Conservation (phyloP, 495 filamentous ascomycete species). For the Neurospora sp. region DNA sequence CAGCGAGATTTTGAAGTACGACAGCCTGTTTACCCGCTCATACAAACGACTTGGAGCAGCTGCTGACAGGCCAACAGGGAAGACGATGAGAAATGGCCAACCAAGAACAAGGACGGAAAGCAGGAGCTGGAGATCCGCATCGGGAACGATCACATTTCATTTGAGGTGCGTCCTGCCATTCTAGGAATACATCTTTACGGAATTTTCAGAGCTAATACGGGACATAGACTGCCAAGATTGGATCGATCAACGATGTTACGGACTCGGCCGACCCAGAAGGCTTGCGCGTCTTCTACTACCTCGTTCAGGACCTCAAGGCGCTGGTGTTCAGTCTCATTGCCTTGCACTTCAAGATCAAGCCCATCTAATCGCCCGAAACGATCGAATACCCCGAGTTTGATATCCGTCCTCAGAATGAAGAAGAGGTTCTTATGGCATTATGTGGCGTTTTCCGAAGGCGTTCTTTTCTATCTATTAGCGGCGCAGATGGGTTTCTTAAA, state of each 20-base stretch:
- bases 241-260: conserved; percentile 90
- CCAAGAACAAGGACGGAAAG: conserved; percentile 97
- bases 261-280: conserved; percentile 95
- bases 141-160: conserved; percentile 94
- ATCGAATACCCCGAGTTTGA: conserved; percentile 2
- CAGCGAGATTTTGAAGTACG: conserved; percentile 96
- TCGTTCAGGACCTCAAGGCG: conserved; percentile 95
- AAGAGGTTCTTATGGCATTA: not conserved
- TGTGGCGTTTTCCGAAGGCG: not conserved
- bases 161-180: conserved; percentile 54
- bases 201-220: conserved; percentile 16
- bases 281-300: conserved; percentile 97
- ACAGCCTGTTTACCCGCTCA: not conserved
- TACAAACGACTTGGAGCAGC: not conserved
- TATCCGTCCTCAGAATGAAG: not conserved
- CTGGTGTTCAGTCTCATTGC: conserved; percentile 93
- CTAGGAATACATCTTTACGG: not conserved
- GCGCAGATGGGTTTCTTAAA: not conserved
- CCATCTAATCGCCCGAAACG: conserved; percentile 44
- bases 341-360: conserved; percentile 96
- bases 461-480: not conserved
- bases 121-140: conserved; percentile 94
- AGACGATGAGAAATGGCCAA: conserved; percentile 98
- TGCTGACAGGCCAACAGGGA: conserved; percentile 53
- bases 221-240: conserved; percentile 89